phyloP scores from a whole-genome alignment of 306 rosid genomes.

The Trifolium pratense region DNA sequence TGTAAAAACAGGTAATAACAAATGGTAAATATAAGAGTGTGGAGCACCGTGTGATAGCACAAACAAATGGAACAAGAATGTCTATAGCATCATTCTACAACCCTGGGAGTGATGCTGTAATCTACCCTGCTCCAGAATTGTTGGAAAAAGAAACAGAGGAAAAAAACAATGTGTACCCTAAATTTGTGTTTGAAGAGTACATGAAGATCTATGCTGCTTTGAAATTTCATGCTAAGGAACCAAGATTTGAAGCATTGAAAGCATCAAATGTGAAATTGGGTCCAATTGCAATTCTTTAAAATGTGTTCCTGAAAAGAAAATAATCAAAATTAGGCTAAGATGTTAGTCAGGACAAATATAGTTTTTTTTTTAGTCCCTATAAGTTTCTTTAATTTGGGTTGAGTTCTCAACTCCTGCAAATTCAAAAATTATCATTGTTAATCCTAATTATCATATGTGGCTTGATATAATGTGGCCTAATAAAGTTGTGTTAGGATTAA shows the following conservation, averaged over 20 bases:
- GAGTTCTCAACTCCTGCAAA: too few relatives aligned
- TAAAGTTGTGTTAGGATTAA: too few relatives aligned
- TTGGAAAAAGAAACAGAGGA: constrained; percentile 70
- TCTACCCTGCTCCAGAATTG: constrained; percentile 75
- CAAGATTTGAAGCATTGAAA: constrained; percentile 88
- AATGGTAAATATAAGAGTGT: constrained; percentile 95
- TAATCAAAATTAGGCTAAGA: too few relatives aligned
- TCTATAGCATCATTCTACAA: constrained; percentile 94
- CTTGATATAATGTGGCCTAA: too few relatives aligned
- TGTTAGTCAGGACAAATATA: too few relatives aligned
- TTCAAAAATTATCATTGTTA: too few relatives aligned
- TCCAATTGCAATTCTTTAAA: constrained; percentile 72
- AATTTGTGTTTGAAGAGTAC: constrained; percentile 86
- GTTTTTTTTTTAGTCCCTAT: too few relatives aligned
- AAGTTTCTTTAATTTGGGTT: too few relatives aligned
- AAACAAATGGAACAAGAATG: constrained; percentile 77
- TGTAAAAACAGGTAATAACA: constrained; percentile 65
- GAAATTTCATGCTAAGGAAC: constrained; percentile 83
- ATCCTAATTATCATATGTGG: too few relatives aligned
- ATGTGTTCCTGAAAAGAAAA: too few relatives aligned
- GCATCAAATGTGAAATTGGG: constrained; percentile 48
- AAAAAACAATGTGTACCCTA: constrained; percentile 75
- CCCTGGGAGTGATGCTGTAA: constrained; percentile 88
- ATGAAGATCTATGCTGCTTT: constrained; percentile 78
- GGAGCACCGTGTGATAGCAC: constrained; percentile 86